Percentiles rank a stretch among this genome's conserved stretches.
phyloP scores from a whole-genome alignment of 2,329 filamentous ascomycete species.

The Claviceps purpurea region DNA sequence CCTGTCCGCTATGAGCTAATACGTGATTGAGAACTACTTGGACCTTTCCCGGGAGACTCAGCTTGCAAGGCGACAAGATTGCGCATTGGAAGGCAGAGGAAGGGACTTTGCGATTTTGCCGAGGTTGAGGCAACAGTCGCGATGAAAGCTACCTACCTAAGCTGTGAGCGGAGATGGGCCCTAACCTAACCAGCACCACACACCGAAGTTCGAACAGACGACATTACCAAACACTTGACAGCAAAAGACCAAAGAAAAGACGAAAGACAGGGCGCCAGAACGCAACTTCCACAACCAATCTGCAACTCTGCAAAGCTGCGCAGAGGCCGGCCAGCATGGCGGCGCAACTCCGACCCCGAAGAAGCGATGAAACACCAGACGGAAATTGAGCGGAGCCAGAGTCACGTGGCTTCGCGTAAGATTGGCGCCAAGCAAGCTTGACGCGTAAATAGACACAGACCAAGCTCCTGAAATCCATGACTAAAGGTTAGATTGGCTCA shows the following conservation, averaged over 20 bases:
- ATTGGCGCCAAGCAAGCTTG: neutral
- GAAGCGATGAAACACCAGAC: too few relatives aligned
- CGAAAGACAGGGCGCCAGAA: neutral
- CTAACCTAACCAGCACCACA: too few relatives aligned
- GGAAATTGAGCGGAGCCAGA: too few relatives aligned
- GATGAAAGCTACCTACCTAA: neutral
- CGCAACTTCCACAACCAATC: neutral
- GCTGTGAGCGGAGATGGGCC: neutral
- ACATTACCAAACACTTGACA: too few relatives aligned
- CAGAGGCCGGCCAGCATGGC: neutral
- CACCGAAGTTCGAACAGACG: too few relatives aligned
- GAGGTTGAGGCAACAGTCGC: neutral
- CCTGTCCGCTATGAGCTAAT: too few relatives aligned
- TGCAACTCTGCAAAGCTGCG: neutral
- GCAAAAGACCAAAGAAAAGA: neutral
- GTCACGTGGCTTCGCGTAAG: slow-evolving; percentile 4
- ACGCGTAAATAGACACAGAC: too few relatives aligned
- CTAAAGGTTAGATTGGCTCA: too few relatives aligned
- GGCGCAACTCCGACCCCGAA: too few relatives aligned
- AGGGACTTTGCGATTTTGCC: neutral
- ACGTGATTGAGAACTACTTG: too few relatives aligned
- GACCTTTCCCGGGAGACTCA: too few relatives aligned
- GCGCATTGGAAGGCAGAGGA: neutral
- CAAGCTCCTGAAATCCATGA: too few relatives aligned
- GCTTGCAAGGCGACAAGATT: neutral